phyloP scores from a whole-genome alignment of 2,329 filamentous ascomycete species.

The Raffaelea arxii region DNA sequence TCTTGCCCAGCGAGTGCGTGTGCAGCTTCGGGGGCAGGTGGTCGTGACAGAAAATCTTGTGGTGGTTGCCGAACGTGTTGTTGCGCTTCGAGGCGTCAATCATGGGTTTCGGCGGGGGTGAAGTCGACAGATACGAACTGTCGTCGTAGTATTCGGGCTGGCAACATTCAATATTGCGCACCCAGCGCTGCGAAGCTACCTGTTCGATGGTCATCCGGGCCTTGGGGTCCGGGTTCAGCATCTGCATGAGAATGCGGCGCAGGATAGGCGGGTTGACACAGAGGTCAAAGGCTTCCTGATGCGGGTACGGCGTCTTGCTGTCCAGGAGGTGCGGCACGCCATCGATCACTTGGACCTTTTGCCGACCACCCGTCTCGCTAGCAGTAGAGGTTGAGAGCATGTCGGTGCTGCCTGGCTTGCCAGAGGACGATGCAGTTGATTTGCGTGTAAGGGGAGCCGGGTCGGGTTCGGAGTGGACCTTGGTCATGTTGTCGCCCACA shows the following conservation, averaged over 20 bases:
- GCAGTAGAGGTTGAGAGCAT: too few species aligned
- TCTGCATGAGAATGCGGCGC: slow-evolving; percentile 62
- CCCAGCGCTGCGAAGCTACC: slow-evolving; percentile 60
- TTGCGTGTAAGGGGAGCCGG: too few species aligned
- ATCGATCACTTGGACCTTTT: background rate
- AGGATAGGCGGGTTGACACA: slow-evolving; percentile 57
- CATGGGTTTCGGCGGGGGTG: too few species aligned
- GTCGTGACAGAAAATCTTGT: slow-evolving; percentile 50
- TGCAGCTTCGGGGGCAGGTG: slow-evolving; percentile 40
- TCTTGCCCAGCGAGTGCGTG: slow-evolving; percentile 3
- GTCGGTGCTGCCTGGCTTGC: background rate
- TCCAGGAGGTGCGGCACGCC: background rate
- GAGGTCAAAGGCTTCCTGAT: slow-evolving; percentile 54
- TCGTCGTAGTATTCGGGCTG: slow-evolving; percentile 62
- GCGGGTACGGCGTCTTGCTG: slow-evolving; percentile 39
- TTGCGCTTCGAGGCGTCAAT: slow-evolving; percentile 55
- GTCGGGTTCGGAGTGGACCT: background rate
- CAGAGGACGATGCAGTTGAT: background rate
- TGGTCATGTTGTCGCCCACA: background rate
- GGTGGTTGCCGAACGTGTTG: slow-evolving; percentile 28
- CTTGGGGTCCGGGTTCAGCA: slow-evolving; percentile 71
- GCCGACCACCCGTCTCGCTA: background rate
- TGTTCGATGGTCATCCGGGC: slow-evolving; percentile 61
- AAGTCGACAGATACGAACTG: too few species aligned
- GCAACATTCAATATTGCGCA: slow-evolving; percentile 71